Base-by-base conservation (phyloP, 257 asterid species). In the Solanum pimpinellifolium region DNA sequence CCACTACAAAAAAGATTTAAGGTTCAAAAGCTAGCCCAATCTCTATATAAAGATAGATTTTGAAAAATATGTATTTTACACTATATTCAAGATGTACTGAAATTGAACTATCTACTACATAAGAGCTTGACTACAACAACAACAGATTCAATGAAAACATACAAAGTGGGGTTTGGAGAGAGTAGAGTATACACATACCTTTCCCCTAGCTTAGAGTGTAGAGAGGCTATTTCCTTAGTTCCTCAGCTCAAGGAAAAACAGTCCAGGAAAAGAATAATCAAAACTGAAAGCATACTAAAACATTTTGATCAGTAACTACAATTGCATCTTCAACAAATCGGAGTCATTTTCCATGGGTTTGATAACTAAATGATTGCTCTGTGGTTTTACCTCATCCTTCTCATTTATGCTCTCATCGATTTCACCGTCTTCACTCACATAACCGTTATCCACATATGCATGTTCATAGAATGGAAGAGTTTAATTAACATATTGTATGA, bases 241-340 rank as follows among this genome's bases (percentile, higher is more conserved):
- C 59, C 60, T 49, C 21, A 49, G 60, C 9, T 49, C 60, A 49
- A 49, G 60, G 60, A 15, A 15, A 49, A 49, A 49, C 3, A 49
- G 60, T 49, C 21, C 60, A 49, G 21, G 6, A 15, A 49, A 49
- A 49, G 60, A 49, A 49, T 15, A 49, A 49, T 14, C 60, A 15
- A 1, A 49, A 49, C 21, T 49, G 60, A 49, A 49, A 49, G 60
- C 9, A 15, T 49, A 49, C 15, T 21, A 49, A 5, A 49, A 49
- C 60, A 49, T 49, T 49, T 3, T 15, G 9, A 49, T 6, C 60
- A 49, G 60, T 15, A 49, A 49, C 60, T 49, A 49, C 60, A 49
- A 49, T 31, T 31, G 33, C 97, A 86, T 95, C 98, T 90, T 96
- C 97, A 49, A 95, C 86, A 90, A 95, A 95, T 96, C 93, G 86